These are phyloP conservation scores for Trichophaea hybrida DNA, from an alignment of 2,329 filamentous ascomycete genomes.

Conservation along the genomic window DNA sequence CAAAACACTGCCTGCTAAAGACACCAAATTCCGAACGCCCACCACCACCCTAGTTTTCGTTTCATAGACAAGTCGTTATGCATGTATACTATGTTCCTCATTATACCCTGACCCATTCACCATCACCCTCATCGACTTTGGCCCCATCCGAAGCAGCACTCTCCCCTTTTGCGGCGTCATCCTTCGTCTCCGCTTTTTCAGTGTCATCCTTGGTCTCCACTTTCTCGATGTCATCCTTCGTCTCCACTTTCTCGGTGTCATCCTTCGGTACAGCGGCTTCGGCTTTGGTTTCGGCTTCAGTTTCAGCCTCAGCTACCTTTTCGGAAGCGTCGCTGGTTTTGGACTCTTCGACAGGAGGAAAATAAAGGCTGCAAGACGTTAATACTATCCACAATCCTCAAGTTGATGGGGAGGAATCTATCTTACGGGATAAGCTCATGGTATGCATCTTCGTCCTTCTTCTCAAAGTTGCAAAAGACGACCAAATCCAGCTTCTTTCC, in stretches of 20 bases:
- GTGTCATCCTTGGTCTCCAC: neutral
- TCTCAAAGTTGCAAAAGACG: slow-evolving; percentile 71
- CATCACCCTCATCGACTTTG: neutral
- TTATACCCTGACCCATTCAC: neutral
- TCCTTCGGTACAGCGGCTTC: neutral
- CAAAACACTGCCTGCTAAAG: no score
- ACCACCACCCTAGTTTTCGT: no score
- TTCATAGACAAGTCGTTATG: no score
- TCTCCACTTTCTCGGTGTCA: neutral
- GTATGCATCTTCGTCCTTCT: slow-evolving; percentile 65
- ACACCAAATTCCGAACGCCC: no score
- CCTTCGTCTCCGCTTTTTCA: neutral
- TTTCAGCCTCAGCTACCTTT: neutral
- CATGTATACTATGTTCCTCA: no score
- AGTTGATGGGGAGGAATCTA: neutral
- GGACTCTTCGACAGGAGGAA: neutral
- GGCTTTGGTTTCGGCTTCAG: neutral
- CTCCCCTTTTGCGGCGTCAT: neutral
- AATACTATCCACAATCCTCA: neutral
- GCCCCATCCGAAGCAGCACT: no score
- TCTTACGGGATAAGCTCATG: slow-evolving; percentile 56
- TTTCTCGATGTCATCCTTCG: neutral
- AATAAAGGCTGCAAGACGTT: neutral
- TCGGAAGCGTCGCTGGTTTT: neutral
- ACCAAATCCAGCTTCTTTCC: slow-evolving; percentile 49